These are phyloP conservation scores for Clohesyomyces aquaticus DNA, from an alignment of 495 filamentous ascomycete species.

Conservation along the genomic window DNA sequence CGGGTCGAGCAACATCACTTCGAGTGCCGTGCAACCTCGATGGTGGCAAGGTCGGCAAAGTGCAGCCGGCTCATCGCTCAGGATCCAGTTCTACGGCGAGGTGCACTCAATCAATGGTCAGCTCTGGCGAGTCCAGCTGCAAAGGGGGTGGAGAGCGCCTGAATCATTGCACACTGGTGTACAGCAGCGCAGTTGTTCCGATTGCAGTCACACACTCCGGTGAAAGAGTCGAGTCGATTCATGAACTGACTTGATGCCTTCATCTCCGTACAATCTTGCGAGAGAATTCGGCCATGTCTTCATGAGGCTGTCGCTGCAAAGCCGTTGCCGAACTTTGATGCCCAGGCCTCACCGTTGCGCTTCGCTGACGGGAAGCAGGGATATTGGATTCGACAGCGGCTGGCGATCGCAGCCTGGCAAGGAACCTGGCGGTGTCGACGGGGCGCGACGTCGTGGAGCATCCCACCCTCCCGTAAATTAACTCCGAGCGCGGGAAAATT, in stretches of 20 bases:
- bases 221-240: too few relatives aligned
- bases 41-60: slow-evolving; percentile 14
- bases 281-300: too few relatives aligned
- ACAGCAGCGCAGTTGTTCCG: slow-evolving; percentile 12
- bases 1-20: slow-evolving; percentile 17
- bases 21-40: slow-evolving; percentile 23
- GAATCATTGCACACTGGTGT: slow-evolving; percentile 12
- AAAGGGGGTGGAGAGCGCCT: background rate
- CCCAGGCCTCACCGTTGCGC: slow-evolving; percentile 25
- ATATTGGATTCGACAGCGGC: slow-evolving; percentile 34
- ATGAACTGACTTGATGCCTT: too few relatives aligned
- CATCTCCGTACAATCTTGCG: too few relatives aligned
- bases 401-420: slow-evolving; percentile 32
- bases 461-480: slow-evolving; percentile 24
- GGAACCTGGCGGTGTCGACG: slow-evolving; percentile 32
- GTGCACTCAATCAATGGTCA: slow-evolving; percentile 34
- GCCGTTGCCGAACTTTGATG: background rate
- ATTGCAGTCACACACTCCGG: slow-evolving; percentile 23
- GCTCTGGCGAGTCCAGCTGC: slow-evolving; percentile 21
- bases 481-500: slow-evolving; percentile 12
- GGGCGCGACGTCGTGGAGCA: slow-evolving; percentile 30
- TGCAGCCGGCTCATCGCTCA: slow-evolving; percentile 27
- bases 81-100: slow-evolving; percentile 27
- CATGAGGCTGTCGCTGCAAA: background rate
- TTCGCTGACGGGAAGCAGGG: slow-evolving; percentile 39